Evolutionary conservation across 2,329 filamentous ascomycete genomes (phyloP), one percentile per base, ranked within the genome.

Genomic region (Hirsutella thompsonii): DNA sequence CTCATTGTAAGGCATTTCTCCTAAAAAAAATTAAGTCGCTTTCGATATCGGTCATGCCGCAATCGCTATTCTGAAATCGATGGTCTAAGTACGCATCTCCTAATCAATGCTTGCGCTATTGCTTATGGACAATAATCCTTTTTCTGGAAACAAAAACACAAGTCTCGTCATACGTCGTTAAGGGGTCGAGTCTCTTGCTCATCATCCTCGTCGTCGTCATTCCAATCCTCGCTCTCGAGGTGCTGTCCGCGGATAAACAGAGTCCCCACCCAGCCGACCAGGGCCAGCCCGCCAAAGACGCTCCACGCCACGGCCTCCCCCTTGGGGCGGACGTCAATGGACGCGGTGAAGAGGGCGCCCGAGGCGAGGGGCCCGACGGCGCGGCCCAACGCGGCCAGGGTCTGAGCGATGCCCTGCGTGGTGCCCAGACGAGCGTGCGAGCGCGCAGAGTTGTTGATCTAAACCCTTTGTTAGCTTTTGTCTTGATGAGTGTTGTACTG

Each of bases 401-500:
- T 94, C 60, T 98, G 92, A 0, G 92, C 92, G 26, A 96, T 74
- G 9, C 92, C 92, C 54, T 98, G 95, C 20, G 98, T 70, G 0
- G 86, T 88, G 3, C 92, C 92, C 0, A 98, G 73, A 1, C 85
- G 88, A 5, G 83, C 79, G 58, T 90, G 76, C 8, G 89, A 87
- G 0, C 88, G 85, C 0, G 88, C 86, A 1, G 85, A 93, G 53
- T 98, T 98, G 30, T 88, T 96, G 49, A 98, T 89, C 84, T 90
- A 18, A n/a, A 2, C 3, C 11, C 2, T 3, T 26, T 26, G 23
- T 26, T 26, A 26, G 23, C 23, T 6, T 11, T 23, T 1, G 18
- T 20, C 19, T 3, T 20, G 32, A 28, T 10, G 5, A n/a, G n/a
- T n/a, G n/a, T n/a, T n/a, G n/a, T n/a, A n/a, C n/a, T n/a, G 10